A percentile compares a stretch with the other conserved stretches of the same genome.
Evolutionary conservation across 1,284 basidiomycete genomes (phyloP).

Genomic region (Hemileia vastatrix): DNA sequence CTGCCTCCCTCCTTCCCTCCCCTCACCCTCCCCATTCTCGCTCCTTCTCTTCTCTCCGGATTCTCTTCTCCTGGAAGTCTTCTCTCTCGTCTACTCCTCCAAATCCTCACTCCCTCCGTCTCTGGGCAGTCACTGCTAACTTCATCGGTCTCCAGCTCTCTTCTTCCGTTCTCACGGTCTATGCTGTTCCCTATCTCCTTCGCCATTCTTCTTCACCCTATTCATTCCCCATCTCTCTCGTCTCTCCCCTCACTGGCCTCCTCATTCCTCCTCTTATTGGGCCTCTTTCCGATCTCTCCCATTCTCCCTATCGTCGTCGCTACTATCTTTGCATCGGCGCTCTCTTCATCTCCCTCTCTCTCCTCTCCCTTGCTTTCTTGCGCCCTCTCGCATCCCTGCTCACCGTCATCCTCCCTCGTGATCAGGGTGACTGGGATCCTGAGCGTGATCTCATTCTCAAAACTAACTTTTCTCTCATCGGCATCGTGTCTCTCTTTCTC

Average conservation of each 20-base stretch:
- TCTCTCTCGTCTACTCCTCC: neutral
- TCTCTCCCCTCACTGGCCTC: conserved; percentile 3
- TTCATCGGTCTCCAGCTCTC: no score
- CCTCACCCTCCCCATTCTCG: no score
- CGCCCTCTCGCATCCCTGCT: neutral
- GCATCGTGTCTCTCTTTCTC: conserved; percentile 1
- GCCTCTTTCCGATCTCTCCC: neutral
- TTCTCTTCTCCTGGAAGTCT: no score
- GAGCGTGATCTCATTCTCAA: neutral
- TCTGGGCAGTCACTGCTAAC: no score
- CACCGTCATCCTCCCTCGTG: conserved; percentile 1
- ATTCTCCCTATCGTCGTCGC: neutral
- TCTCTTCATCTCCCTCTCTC: neutral
- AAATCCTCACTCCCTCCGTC: neutral
- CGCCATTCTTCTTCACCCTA: neutral
- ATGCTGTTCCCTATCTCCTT: no score
- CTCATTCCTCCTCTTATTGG: conserved; percentile 5
- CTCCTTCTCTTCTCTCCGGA: no score
- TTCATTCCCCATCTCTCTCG: neutral
- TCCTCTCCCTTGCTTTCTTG: conserved; percentile 8
- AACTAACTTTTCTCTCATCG: conserved; percentile 1
- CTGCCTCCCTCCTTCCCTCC: no score
- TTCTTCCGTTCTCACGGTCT: no score
- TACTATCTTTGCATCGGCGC: neutral
- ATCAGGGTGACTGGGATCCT: conserved; percentile 16